phyloP scores from a whole-genome alignment of 371 early-diverging fungal genomes.

The Mortierella sp. region DNA sequence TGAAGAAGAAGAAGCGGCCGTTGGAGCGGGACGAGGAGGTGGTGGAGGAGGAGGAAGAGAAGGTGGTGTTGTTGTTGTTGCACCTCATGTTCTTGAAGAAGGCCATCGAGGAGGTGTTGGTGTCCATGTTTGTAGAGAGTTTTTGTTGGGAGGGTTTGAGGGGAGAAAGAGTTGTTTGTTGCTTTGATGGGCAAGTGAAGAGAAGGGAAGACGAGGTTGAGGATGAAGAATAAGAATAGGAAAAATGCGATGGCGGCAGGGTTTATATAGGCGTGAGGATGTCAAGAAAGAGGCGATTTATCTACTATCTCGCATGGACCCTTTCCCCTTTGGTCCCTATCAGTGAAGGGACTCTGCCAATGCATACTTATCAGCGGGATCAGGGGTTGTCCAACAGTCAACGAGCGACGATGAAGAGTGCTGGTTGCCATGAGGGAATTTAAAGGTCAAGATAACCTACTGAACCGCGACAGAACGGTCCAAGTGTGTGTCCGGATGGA shows the following conservation, averaged over 20 bases:
- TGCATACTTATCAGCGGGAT: constrained; percentile 3
- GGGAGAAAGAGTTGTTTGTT: neutral
- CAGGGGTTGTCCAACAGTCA: neutral
- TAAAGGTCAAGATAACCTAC: neutral
- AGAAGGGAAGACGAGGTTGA: neutral
- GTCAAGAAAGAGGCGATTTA: neutral
- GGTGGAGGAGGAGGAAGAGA: neutral
- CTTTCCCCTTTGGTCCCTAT: neutral
- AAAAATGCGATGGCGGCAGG: neutral
- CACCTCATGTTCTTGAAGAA: constrained; percentile 49
- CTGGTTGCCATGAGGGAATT: neutral
- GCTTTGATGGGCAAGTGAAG: neutral
- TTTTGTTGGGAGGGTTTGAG: neutral
- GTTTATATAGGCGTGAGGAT: neutral
- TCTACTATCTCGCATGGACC: constrained; percentile 4
- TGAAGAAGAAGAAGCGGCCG: constrained; percentile 31
- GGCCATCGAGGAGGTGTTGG: constrained; percentile 44
- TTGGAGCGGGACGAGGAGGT: constrained; percentile 11
- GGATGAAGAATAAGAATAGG: neutral
- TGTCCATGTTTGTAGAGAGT: constrained; percentile 21
- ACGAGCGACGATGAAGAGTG: neutral
- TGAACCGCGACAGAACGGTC: neutral
- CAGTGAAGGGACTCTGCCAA: neutral
- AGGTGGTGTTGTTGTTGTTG: constrained; percentile 12
- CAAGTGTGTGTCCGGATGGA: neutral